Base-by-base conservation (phyloP, 2,329 filamentous ascomycete genomes). In the Aspergillus neoniger region DNA sequence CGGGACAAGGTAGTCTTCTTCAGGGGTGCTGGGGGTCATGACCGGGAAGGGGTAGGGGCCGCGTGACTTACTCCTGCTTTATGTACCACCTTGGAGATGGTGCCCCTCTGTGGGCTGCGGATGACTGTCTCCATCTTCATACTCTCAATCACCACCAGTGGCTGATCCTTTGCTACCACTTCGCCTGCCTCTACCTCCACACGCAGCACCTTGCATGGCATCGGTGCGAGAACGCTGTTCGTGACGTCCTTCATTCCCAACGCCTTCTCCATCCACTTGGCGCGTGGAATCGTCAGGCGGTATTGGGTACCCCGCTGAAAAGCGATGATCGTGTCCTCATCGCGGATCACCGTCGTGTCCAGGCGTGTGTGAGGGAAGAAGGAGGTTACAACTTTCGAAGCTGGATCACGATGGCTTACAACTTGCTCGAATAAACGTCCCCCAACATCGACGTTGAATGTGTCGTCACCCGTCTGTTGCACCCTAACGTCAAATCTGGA, bases 181-280 rank as follows among this genome's bases (percentile, higher is more conserved):
- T 96, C 87, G 0, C 95, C 95, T 68, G 92, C 92, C 28, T 83
- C 79, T 0, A 97, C 92, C 76, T 96, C 91, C 51, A 97, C 95
- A 66, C 91, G 87, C 63, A 99, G 79, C 25, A 99, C 89, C 80
- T 98, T 98, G 79, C 95, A 98, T 1, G 95, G 95, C 95, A 99
- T 99, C 0, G 95, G 95, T 21, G 95, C 92, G 23, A 91, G 83
- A 1, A 98, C 92, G 56, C 90, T 95, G 61, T 94, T 93, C 6
- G 88, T 83, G 0, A 85, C 84, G 71, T 96, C 91, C 74, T 91
- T 93, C 63, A 91, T 80, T 0, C 94, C 93, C 7, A 97, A 82
- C 0, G 92, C 92, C 77, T 96, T 94, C 69, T 92, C 91, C 60
- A 90, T 89, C 92, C 93, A 99, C 48, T 82, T 81, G 0, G 94